phyloP scores from a whole-genome alignment of 257 asterid species.

The Fraxinus pennsylvanica region DNA sequence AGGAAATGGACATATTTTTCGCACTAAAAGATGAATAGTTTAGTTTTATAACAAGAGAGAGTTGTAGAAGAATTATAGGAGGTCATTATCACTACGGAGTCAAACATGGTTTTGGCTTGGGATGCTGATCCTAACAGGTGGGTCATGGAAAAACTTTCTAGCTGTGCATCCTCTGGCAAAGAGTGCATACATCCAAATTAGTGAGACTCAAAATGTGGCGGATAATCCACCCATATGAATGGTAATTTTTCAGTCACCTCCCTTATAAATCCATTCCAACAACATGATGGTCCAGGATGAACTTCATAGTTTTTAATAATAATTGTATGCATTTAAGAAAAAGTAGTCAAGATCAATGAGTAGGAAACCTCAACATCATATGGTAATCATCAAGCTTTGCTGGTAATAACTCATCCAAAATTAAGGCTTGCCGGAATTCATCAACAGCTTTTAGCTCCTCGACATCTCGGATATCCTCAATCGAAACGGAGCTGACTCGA shows the following conservation, averaged over 20 bases:
- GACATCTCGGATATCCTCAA: slow-evolving; percentile 81
- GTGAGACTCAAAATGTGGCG: not conserved
- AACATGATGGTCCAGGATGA: slow-evolving; percentile 8
- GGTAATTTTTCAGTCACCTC: not conserved
- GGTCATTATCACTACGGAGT: not conserved
- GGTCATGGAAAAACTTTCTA: not conserved
- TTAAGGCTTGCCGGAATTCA: slow-evolving; percentile 68
- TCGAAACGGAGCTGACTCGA: slow-evolving; percentile 80
- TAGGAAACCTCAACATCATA: slow-evolving; percentile 71
- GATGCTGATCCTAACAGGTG: not conserved
- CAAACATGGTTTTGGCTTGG: not conserved
- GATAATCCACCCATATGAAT: not conserved
- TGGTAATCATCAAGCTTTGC: slow-evolving; percentile 76
- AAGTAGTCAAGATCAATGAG: slow-evolving; percentile 15
- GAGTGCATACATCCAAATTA: not conserved
- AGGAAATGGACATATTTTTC: not conserved
- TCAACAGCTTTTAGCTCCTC: slow-evolving; percentile 81
- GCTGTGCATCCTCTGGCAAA: not conserved
- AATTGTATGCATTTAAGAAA: slow-evolving; percentile 7
- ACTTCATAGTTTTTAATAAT: slow-evolving; percentile 6
- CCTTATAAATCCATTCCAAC: not conserved
- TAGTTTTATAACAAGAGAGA: not conserved
- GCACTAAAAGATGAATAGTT: not conserved
- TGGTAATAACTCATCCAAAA: slow-evolving; percentile 73
- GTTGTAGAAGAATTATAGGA: not conserved